These are phyloP conservation scores for Aspergillus hortae DNA, from an alignment of 2,329 filamentous ascomycete species.

Conservation along the genomic window DNA sequence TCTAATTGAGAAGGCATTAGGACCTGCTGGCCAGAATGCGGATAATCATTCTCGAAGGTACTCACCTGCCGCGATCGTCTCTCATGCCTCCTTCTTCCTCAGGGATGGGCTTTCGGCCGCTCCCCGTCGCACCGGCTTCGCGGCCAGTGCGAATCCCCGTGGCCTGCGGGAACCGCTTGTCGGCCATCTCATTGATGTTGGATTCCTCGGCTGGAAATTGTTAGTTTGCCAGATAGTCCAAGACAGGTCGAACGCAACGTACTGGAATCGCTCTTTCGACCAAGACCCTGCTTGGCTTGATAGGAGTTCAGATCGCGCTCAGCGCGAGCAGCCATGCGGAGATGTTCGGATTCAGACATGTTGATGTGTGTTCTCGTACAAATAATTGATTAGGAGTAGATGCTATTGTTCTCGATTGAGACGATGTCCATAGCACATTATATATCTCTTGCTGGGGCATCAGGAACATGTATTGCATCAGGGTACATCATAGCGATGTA, in stretches of 20 bases:
- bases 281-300: conserved; percentile 37
- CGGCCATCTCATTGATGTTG: conserved; percentile 38
- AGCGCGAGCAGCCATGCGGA: conserved; percentile 28
- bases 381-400: too few species aligned
- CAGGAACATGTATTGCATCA: conserved; percentile 24
- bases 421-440: background rate
- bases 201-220: conserved; percentile 33
- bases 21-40: conserved; percentile 1
- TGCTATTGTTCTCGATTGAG: too few species aligned
- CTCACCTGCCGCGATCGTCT: conserved; percentile 37
- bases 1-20: conserved; percentile 15
- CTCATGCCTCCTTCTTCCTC: conserved; percentile 39
- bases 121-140: conserved; percentile 30
- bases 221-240: background rate
- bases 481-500: conserved; percentile 31
- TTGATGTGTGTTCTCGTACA: background rate
- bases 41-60: background rate
- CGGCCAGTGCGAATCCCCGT: conserved; percentile 36
- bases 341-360: conserved; percentile 15
- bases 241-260: conserved; percentile 10
- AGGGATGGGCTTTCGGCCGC: conserved; percentile 38
- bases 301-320: conserved; percentile 41
- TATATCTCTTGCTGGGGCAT: background rate
- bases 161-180: conserved; percentile 34
- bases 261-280: conserved; percentile 40